Evolutionary conservation across 2,329 filamentous ascomycete genomes (phyloP).

Genomic region (Scorias spongiosa): DNA sequence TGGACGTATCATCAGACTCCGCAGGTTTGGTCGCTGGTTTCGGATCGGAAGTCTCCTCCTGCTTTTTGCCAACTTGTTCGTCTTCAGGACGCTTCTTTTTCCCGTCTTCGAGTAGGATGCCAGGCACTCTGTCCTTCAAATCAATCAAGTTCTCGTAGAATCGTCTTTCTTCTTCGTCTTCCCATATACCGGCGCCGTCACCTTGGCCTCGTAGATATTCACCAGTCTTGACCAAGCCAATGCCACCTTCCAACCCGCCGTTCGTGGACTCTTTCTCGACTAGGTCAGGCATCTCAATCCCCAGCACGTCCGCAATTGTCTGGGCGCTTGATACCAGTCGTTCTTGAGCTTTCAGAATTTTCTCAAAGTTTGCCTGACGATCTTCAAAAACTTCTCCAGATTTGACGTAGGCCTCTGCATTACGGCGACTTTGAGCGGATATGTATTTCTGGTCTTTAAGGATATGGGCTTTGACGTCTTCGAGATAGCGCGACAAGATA

Average conservation of each 20-base stretch:
- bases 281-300: slow-evolving; percentile 84
- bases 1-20: slow-evolving; percentile 67
- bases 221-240: slow-evolving; percentile 84
- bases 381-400: slow-evolving; percentile 98
- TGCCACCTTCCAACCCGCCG: slow-evolving; percentile 54
- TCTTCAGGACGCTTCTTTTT: slow-evolving; percentile 92
- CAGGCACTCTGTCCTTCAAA: slow-evolving; percentile 86
- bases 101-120: slow-evolving; percentile 79
- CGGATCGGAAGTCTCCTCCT: slow-evolving; percentile 27
- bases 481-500: slow-evolving; percentile 74
- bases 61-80: slow-evolving; percentile 67
- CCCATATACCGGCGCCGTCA: slow-evolving; percentile 91
- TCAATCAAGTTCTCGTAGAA: slow-evolving; percentile 97
- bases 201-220: slow-evolving; percentile 84
- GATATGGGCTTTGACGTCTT: slow-evolving; percentile 81
- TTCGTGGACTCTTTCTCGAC: slow-evolving; percentile 65
- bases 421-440: slow-evolving; percentile 72
- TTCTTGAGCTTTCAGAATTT: slow-evolving; percentile 81
- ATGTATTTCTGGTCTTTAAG: slow-evolving; percentile 85
- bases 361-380: slow-evolving; percentile 89
- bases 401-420: slow-evolving; percentile 95
- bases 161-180: slow-evolving; percentile 91
- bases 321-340: slow-evolving; percentile 83
- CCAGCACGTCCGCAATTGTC: slow-evolving; percentile 72
- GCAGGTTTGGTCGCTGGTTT: slow-evolving; percentile 34